Percentiles rank a stretch among this genome's conserved stretches.
These are phyloP conservation scores for Saprolegnia diclina DNA, from an alignment of 352 stramenopile species.

Conservation along the genomic window DNA sequence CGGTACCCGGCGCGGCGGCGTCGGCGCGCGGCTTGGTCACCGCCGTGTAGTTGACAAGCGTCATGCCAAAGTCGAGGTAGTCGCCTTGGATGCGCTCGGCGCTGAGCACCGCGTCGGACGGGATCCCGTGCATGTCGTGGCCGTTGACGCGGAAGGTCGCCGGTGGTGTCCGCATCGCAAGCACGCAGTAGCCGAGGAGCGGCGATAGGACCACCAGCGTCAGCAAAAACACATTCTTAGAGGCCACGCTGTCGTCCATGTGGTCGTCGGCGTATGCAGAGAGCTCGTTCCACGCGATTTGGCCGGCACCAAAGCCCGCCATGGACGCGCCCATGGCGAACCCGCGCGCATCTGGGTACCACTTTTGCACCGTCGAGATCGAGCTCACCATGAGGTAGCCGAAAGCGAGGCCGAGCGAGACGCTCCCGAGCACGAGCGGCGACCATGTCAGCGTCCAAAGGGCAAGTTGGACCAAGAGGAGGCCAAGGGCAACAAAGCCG, in stretches of 20 bases:
- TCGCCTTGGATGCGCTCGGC: not conserved
- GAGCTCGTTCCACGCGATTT: not conserved
- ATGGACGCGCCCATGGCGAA: not conserved
- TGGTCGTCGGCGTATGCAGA: not conserved
- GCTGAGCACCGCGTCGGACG: not conserved
- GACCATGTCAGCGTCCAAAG: not conserved
- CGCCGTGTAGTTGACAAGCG: conserved; percentile 14
- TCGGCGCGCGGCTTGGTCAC: not conserved
- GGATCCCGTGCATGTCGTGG: conserved; percentile 20
- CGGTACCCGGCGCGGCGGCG: not conserved
- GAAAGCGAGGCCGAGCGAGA: not conserved
- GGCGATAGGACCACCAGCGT: not conserved
- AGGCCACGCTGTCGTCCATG: not conserved
- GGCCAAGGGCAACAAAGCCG: not conserved
- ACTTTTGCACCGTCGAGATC: conserved; percentile 21
- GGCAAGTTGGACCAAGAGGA: not conserved
- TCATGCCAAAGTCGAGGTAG: conserved; percentile 22
- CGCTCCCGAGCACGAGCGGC: not conserved
- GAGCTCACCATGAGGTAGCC: not conserved
- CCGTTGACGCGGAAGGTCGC: not conserved
- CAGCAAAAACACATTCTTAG: not conserved
- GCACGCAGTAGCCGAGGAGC: not conserved
- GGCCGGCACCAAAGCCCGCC: not conserved
- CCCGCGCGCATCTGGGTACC: conserved; percentile 6
- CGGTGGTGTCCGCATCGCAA: conserved; percentile 16